Conservation (phyloP, 257 asterid genomes). For the Nicotiana obtusifolia region DNA sequence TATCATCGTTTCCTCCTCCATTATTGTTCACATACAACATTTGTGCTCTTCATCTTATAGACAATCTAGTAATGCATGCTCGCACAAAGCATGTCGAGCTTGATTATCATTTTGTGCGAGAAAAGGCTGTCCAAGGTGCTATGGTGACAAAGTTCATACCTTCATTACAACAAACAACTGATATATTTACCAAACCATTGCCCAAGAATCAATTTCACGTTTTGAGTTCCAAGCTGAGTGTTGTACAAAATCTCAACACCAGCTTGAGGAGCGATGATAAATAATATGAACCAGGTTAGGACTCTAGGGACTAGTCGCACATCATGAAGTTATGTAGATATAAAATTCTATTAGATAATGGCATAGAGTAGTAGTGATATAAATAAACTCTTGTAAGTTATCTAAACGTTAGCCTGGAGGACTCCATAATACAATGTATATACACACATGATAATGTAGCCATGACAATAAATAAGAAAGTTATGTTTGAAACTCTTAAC, state of each 20-base stretch:
- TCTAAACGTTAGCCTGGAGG: too few species aligned
- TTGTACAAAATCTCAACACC: not conserved
- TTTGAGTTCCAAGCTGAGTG: not conserved
- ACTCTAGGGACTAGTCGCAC: too few species aligned
- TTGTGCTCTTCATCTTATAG: not conserved
- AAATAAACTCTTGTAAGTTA: too few species aligned
- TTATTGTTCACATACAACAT: not conserved
- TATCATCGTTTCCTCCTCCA: not conserved
- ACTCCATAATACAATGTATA: too few species aligned
- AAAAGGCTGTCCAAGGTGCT: not conserved
- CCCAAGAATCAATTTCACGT: not conserved
- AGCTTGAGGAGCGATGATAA: not conserved
- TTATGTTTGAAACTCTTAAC: too few species aligned
- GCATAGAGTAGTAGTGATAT: too few species aligned
- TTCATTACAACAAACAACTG: not conserved
- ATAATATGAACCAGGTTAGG: too few species aligned
- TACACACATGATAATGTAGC: too few species aligned
- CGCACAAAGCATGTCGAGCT: not conserved
- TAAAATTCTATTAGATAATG: too few species aligned
- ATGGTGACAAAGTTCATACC: not conserved
- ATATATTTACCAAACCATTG: not conserved
- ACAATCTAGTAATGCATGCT: not conserved
- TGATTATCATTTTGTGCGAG: not conserved
- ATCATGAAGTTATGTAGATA: too few species aligned
- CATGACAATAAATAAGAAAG: too few species aligned